Percentiles rank a stretch among this genome's conserved stretches.
phyloP scores from a whole-genome alignment of 2,329 filamentous ascomycete species.

The Talaromyces sp. region DNA sequence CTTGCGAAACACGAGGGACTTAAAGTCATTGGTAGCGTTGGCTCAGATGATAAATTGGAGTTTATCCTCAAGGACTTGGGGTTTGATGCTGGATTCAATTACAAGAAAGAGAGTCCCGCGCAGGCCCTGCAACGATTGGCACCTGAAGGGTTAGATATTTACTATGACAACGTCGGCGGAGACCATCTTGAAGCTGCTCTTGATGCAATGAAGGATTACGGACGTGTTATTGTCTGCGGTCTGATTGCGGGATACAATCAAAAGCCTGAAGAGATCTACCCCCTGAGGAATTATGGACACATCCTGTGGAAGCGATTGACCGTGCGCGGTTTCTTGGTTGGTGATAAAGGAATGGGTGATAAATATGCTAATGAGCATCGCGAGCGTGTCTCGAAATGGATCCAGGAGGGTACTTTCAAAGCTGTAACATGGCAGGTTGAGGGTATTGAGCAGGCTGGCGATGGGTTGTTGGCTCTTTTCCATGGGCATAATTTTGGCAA shows the following conservation, averaged over 20 bases:
- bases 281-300: slow-evolving; percentile 60
- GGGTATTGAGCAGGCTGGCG: slow-evolving; percentile 70
- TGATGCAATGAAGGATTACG: slow-evolving; percentile 57
- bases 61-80: slow-evolving; percentile 65
- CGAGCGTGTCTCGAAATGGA: slow-evolving; percentile 69
- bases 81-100: slow-evolving; percentile 76
- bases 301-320: slow-evolving; percentile 62
- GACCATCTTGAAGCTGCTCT: slow-evolving; percentile 67
- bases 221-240: slow-evolving; percentile 59
- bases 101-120: slow-evolving; percentile 70
- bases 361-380: slow-evolving; percentile 66
- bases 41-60: slow-evolving; percentile 71
- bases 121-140: slow-evolving; percentile 66
- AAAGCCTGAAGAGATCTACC: slow-evolving; percentile 51
- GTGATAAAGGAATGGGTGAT: slow-evolving; percentile 59
- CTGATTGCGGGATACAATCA: slow-evolving; percentile 77
- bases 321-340: slow-evolving; percentile 71
- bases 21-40: slow-evolving; percentile 73
- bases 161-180: slow-evolving; percentile 76
- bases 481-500: slow-evolving; percentile 81
- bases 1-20: slow-evolving; percentile 76
- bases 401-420: slow-evolving; percentile 70
- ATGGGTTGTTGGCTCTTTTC: slow-evolving; percentile 70
- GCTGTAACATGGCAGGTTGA: slow-evolving; percentile 62
- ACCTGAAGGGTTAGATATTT: slow-evolving; percentile 74